phyloP scores from a whole-genome alignment of 148 eudicot genomes.

The Arctostaphylos glauca region DNA sequence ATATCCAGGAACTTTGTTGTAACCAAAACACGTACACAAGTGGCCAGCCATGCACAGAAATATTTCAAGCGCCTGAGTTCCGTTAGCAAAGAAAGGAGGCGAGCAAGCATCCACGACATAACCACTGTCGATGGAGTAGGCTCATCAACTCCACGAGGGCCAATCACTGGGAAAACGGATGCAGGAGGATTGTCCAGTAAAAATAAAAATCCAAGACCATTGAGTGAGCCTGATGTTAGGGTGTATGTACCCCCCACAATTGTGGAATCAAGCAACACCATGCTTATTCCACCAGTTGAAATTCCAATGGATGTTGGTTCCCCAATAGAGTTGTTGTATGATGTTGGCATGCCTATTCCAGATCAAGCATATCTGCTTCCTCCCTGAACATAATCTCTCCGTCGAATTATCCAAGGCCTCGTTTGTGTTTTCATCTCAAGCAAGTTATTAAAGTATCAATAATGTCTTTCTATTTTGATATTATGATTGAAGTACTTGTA shows the following conservation, averaged over 20 bases:
- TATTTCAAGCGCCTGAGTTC: conserved; percentile 19
- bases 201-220: neutral
- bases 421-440: conserved; percentile 9
- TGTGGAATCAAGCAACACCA: neutral
- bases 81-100: conserved; percentile 12
- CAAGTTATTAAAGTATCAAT: neutral
- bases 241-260: neutral
- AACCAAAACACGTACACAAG: conserved; percentile 34
- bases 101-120: conserved; percentile 34
- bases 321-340: conserved; percentile 3
- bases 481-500: neutral
- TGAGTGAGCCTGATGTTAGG: neutral
- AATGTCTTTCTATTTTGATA: neutral
- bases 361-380: neutral
- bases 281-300: neutral
- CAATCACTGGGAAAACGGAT: conserved; percentile 1
- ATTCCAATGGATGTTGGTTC: neutral
- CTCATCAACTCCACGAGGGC: neutral
- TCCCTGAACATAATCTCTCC: neutral
- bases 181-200: neutral
- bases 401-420: neutral
- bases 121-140: neutral
- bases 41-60: conserved; percentile 52
- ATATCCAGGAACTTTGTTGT: conserved; percentile 32
- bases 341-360: neutral